Evolutionary conservation across 305 asterid species (phyloP).

Genomic region (Galium porrigens): DNA sequence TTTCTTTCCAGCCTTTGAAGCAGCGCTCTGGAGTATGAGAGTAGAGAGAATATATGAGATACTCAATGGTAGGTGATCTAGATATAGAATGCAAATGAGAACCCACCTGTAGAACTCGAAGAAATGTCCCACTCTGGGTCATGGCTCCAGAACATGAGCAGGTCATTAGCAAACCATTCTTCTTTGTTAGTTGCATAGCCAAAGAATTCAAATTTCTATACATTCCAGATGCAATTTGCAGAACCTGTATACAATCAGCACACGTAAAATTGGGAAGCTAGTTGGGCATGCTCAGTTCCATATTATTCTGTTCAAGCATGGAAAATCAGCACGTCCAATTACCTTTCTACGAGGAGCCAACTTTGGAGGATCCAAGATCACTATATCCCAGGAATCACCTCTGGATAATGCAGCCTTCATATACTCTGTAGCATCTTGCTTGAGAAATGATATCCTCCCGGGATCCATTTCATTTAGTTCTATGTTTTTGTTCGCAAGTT

Average conservation of each 20-base stretch:
- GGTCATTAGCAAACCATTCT: constrained; percentile 83
- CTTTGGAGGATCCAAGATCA: constrained; percentile 90
- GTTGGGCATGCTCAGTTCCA: not conserved
- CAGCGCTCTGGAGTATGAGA: constrained; percentile 41
- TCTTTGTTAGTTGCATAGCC: constrained; percentile 73
- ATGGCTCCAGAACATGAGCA: constrained; percentile 98
- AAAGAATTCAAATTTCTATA: constrained; percentile 75
- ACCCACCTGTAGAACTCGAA: constrained; percentile 66
- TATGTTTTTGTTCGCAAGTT: constrained; percentile 62
- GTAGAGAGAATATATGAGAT: too few species aligned
- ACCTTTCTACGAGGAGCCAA: constrained; percentile 84
- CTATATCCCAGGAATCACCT: constrained; percentile 78
- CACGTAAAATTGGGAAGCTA: too few species aligned
- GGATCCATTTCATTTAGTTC: constrained; percentile 49
- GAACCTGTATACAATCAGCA: constrained; percentile 30
- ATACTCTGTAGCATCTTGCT: constrained; percentile 66
- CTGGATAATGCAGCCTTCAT: constrained; percentile 63
- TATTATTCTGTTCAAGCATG: not conserved
- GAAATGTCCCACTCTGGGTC: constrained; percentile 84
- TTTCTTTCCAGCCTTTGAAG: constrained; percentile 62
- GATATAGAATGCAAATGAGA: not conserved
- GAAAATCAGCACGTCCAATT: constrained; percentile 12
- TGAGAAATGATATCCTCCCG: constrained; percentile 40
- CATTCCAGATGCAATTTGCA: constrained; percentile 89
- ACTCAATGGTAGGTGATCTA: too few species aligned